phyloP scores from a whole-genome alignment of 23 red algal species.

The Gracilaria gracilis region DNA sequence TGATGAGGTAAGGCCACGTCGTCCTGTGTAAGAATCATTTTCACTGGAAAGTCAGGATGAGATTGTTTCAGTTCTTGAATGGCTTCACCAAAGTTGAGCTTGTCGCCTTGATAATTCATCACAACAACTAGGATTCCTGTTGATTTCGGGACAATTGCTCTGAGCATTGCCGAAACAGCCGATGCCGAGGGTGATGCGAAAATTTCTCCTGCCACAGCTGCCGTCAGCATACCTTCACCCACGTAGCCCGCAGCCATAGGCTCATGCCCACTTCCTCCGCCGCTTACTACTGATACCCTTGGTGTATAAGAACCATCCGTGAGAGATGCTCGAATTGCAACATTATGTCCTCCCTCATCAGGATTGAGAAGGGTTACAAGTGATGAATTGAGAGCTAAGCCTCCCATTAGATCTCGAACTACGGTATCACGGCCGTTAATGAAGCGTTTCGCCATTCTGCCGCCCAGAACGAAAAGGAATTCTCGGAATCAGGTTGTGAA shows the following conservation, averaged over 20 bases:
- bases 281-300: conserved; percentile 70
- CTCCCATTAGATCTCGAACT: conserved; percentile 40
- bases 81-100: conserved; percentile 72
- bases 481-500: too few relatives aligned
- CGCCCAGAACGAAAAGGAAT: background rate
- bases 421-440: conserved; percentile 34
- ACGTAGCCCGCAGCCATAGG: conserved; percentile 81
- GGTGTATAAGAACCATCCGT: conserved; percentile 22
- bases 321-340: conserved; percentile 42
- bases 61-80: conserved; percentile 1
- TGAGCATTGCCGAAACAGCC: conserved; percentile 51
- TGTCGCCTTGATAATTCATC: conserved; percentile 83
- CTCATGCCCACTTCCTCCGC: conserved; percentile 83
- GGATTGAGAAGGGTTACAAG: conserved; percentile 49
- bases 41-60: conserved; percentile 17
- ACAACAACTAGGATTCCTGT: conserved; percentile 73
- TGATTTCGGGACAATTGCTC: conserved; percentile 46
- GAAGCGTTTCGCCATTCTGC: conserved; percentile 66
- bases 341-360: background rate
- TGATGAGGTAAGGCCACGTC: conserved; percentile 62
- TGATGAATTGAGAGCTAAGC: conserved; percentile 43
- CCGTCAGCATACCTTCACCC: conserved; percentile 67
- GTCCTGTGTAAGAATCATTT: conserved; percentile 52
- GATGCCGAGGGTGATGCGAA: conserved; percentile 64
- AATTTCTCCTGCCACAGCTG: conserved; percentile 69